These are phyloP conservation scores for Colletotrichum trifolii DNA, from an alignment of 2,329 filamentous ascomycete genomes.

Conservation along the genomic window DNA sequence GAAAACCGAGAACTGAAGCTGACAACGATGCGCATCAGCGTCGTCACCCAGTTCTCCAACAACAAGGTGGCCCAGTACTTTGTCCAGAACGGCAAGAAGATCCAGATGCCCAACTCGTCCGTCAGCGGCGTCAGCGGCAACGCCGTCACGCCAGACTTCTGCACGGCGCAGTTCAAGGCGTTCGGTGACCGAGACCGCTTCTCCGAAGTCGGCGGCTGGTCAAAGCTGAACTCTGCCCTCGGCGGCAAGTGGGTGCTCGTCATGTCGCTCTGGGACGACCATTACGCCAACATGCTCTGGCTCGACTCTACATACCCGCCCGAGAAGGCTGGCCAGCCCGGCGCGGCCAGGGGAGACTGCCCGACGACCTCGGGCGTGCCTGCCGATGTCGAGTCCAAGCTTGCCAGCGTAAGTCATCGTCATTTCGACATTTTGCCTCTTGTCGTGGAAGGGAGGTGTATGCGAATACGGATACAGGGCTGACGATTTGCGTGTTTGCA, in stretches of 20 bases:
- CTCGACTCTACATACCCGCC: conserved; percentile 71
- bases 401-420: conserved; percentile 36
- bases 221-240: conserved; percentile 65
- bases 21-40: conserved; percentile 48
- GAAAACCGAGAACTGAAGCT: background rate
- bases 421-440: too few relatives aligned
- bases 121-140: conserved; percentile 40
- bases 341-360: conserved; percentile 41
- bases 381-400: conserved; percentile 38
- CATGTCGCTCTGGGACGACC: conserved; percentile 66
- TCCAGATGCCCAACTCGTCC: conserved; percentile 55
- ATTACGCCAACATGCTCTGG: conserved; percentile 75
- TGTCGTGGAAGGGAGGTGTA: conserved; percentile 42
- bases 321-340: conserved; percentile 41
- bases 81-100: conserved; percentile 67
- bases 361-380: conserved; percentile 41
- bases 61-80: conserved; percentile 69
- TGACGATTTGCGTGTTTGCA: conserved; percentile 14
- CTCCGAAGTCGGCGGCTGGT: conserved; percentile 64
- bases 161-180: conserved; percentile 63
- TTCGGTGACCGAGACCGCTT: conserved; percentile 66
- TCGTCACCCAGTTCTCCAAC: conserved; percentile 68
- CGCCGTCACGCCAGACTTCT: conserved; percentile 69
- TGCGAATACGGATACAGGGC: background rate
- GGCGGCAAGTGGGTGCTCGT: conserved; percentile 71